Evolutionary conservation across 192 early-diverging fungal species (phyloP), one percentile per base, ranked within the genome.

Genomic region (Backusella parvicylindrica): DNA sequence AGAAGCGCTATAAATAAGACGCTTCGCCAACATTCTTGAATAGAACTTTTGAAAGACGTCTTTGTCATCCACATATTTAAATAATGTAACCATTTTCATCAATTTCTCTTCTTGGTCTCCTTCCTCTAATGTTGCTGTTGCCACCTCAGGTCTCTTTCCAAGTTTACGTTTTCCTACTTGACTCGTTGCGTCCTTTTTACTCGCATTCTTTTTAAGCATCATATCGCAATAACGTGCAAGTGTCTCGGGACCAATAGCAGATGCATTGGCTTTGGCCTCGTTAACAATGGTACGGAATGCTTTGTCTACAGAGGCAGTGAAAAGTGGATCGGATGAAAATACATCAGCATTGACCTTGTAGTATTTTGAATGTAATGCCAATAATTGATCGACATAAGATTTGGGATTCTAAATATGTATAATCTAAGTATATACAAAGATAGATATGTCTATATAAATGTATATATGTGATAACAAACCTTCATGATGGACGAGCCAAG

Each of bases 21-120:
- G 87, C 75, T 94, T 95, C 3, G 94, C 95, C 30, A 96, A 84
- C 77, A 90, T 86, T 21, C 93, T 84, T 6, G 93, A 89, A 74
- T 96, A 96, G 72, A 95, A 95, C 82, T 95, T 95, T 84, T 96
- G 95, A 83, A 94, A 96, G 1, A 96, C 83, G 72, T 96, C 95
- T 73, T 96, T 96, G 71, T 96, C 95, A 60, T 95, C 92, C 21
- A 96, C 87, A 79, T 95, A 96, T 60, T 93, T 91, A 81, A 96
- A 96, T 9, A 96, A 13, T 28, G 68, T 75, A 0, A 74, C 37
- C 38, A 56, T 65, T 8, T 43, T 36, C 32, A 32, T 82, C 33
- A 70, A 3, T 36, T 82, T 68, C 80, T 93, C 94, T 76, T 90
- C 84, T 30, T 84, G 77, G 7, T 82, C 76, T 23, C 93, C 81